phyloP scores from a whole-genome alignment of 805 yeast species.

The Cyberlindnera xylosilytica region DNA sequence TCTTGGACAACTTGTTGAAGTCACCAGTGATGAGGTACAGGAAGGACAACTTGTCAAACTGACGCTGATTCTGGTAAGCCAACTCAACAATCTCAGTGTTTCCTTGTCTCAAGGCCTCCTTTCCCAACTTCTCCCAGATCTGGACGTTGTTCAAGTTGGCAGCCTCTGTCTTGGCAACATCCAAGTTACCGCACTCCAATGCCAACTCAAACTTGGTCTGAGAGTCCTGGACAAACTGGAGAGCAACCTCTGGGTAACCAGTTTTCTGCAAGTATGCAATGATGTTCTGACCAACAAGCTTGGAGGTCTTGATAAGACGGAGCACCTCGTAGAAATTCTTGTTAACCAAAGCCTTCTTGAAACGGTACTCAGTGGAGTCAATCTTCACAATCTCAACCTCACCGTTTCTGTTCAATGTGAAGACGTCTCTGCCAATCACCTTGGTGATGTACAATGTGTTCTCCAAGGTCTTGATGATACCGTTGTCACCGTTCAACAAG shows the following conservation, averaged over 20 bases:
- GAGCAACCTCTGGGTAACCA: constrained; percentile 96
- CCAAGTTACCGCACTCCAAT: constrained; percentile 85
- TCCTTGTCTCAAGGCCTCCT: constrained; percentile 89
- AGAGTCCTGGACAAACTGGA: constrained; percentile 94
- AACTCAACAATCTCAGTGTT: constrained; percentile 80
- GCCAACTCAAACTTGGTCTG: constrained; percentile 96
- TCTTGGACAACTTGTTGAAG: constrained; percentile 64
- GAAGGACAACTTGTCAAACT: constrained; percentile 87
- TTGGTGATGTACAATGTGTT: constrained; percentile 80
- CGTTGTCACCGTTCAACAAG: constrained; percentile 89
- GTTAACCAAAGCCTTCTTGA: constrained; percentile 88
- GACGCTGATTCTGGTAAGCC: constrained; percentile 81
- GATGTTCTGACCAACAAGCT: constrained; percentile 94
- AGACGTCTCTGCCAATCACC: constrained; percentile 68
- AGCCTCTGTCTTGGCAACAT: constrained; percentile 88
- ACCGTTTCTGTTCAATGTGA: constrained; percentile 82
- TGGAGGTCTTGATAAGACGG: constrained; percentile 82
- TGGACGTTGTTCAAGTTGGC: constrained; percentile 61
- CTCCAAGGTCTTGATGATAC: constrained; percentile 89
- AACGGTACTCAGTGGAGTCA: constrained; percentile 96
- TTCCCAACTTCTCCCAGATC: constrained; percentile 80
- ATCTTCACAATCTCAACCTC: constrained; percentile 73
- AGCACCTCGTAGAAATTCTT: constrained; percentile 90
- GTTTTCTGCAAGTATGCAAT: constrained; percentile 91
- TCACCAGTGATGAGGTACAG: constrained; percentile 86